phyloP scores from a whole-genome alignment of 495 filamentous ascomycete species.

The Aspergillus cavernicola region DNA sequence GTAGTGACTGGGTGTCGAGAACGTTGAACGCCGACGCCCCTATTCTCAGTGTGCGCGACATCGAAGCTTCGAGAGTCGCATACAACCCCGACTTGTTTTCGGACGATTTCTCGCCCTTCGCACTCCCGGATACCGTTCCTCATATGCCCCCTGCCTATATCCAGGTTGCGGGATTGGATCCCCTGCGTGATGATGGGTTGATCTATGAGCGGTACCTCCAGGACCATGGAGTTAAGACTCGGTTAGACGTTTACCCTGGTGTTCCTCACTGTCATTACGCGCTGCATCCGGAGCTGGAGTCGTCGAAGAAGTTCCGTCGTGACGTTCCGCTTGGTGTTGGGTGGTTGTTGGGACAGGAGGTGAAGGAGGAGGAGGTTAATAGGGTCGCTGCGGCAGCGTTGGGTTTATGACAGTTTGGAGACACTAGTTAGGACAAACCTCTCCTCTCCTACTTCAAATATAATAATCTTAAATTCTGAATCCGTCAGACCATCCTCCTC shows the following conservation, averaged over 20 bases:
- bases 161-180: slow-evolving; percentile 35
- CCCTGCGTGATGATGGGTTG: slow-evolving; percentile 37
- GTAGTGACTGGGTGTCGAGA: background rate
- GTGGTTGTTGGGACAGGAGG: background rate
- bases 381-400: background rate
- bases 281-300: background rate
- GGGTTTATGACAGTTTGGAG: no score
- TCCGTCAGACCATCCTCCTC: no score
- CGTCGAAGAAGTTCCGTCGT: background rate
- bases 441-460: no score
- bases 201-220: slow-evolving; percentile 37
- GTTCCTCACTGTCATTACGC: slow-evolving; percentile 2
- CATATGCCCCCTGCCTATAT: slow-evolving; percentile 25
- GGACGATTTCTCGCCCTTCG: slow-evolving; percentile 7
- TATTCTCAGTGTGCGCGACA: background rate
- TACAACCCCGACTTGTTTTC: background rate
- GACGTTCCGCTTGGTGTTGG: background rate
- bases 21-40: slow-evolving; percentile 1
- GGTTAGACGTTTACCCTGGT: slow-evolving; percentile 33
- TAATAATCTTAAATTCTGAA: no score
- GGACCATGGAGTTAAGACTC: slow-evolving; percentile 29
- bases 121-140: background rate
- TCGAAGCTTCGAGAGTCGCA: background rate
- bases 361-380: background rate
- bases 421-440: no score